Conservation (phyloP, 805 yeast species). For the Wickerhamia fluorescens region DNA sequence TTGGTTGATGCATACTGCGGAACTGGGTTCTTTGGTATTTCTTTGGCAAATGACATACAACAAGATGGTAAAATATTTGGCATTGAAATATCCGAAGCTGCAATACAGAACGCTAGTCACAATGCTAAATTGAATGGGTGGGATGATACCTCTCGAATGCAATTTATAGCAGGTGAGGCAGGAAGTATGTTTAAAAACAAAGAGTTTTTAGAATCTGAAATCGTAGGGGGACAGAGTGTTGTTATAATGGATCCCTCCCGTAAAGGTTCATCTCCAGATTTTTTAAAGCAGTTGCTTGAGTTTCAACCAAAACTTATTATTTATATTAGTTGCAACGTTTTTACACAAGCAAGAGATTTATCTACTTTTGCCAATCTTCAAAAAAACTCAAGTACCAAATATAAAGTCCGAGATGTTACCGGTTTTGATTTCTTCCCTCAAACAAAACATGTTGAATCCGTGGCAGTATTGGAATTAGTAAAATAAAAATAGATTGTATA, state of each 20-base stretch:
- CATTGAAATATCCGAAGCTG: constrained; percentile 28
- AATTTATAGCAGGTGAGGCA: constrained; percentile 33
- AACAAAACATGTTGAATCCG: constrained; percentile 52
- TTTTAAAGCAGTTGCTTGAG: constrained; percentile 28
- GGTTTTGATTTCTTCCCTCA: constrained; percentile 50
- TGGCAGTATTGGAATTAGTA: constrained; percentile 37
- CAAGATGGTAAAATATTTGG: constrained; percentile 33
- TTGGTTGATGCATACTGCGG: constrained; percentile 42
- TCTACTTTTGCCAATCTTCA: constrained; percentile 20
- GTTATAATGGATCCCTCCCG: constrained; percentile 42
- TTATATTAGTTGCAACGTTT: constrained; percentile 40
- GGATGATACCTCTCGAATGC: constrained; percentile 17
- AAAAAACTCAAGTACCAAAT: constrained; percentile 6
- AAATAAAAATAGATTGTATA: constrained; percentile 4
- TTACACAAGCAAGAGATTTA: constrained; percentile 40
- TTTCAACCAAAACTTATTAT: constrained; percentile 32
- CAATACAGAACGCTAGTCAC: constrained; percentile 29
- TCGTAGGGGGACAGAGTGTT: constrained; percentile 25
- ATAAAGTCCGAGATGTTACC: constrained; percentile 14
- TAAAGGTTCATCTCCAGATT: constrained; percentile 30
- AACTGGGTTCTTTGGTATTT: constrained; percentile 38
- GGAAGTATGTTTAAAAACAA: constrained; percentile 25
- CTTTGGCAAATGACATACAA: constrained; percentile 21
- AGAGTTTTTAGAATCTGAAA: constrained; percentile 16
- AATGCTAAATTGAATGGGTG: constrained; percentile 35